Conservation (phyloP, 345 rosid species). For the Hibiscus tridactylites region DNA sequence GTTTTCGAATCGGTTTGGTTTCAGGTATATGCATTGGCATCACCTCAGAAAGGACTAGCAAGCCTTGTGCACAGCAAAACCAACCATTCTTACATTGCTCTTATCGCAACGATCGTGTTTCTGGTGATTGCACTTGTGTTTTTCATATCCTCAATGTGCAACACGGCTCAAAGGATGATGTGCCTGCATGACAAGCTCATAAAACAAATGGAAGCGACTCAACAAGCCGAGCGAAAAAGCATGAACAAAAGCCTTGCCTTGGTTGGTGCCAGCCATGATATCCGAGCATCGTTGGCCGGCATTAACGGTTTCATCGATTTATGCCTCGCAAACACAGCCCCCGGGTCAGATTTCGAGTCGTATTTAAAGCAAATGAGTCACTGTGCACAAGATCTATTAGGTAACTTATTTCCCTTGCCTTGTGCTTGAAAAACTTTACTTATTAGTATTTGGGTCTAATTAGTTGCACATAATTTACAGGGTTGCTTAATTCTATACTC, state of each 20-base stretch:
- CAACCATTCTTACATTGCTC: conserved; percentile 20
- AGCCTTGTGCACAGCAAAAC: conserved; percentile 15
- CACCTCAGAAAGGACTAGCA: conserved; percentile 25
- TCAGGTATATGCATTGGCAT: conserved; percentile 50
- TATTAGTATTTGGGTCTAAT: not conserved
- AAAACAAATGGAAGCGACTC: conserved; percentile 73
- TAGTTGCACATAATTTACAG: conserved; percentile 22
- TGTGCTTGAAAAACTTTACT: not conserved
- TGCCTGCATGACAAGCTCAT: conserved; percentile 40
- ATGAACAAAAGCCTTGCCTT: conserved; percentile 64
- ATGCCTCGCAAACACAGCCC: conserved; percentile 28
- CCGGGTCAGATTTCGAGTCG: conserved; percentile 33
- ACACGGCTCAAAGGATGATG: conserved; percentile 40
- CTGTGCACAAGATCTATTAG: conserved; percentile 48
- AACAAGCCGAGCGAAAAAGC: conserved; percentile 67
- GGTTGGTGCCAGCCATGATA: conserved; percentile 74
- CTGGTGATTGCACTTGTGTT: conserved; percentile 17
- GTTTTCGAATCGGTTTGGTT: not conserved
- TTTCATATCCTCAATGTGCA: conserved; percentile 29
- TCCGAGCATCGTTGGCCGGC: conserved; percentile 55
- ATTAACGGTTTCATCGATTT: conserved; percentile 50
- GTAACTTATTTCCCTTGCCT: conserved; percentile 23
- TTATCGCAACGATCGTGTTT: conserved; percentile 17
- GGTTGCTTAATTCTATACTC: conserved; percentile 51
- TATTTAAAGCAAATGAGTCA: conserved; percentile 36